These are phyloP conservation scores for Fagopyrum tataricum DNA, from an alignment of 148 eudicot genomes.

Conservation along the genomic window DNA sequence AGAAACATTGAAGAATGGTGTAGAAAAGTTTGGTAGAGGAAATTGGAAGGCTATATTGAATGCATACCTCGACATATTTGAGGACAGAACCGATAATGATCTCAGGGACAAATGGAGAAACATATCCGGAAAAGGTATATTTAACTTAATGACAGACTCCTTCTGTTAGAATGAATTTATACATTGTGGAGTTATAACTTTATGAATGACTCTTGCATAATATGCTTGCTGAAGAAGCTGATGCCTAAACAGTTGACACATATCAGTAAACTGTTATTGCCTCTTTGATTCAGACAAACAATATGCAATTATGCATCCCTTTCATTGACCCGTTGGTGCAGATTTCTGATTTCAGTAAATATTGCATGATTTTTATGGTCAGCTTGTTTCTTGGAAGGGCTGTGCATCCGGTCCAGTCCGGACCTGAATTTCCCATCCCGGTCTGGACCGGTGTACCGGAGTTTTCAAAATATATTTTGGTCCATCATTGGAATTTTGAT, in stretches of 20 bases:
- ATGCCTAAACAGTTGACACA: not conserved
- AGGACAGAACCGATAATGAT: conserved; percentile 63
- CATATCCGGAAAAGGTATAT: not conserved
- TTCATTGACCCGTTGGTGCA: not conserved
- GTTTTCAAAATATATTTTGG: too few species aligned
- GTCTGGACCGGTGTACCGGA: too few species aligned
- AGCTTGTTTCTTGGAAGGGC: too few species aligned
- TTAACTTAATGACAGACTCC: conserved; percentile 15
- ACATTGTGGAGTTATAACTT: not conserved
- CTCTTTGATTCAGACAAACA: not conserved
- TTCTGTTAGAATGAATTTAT: not conserved
- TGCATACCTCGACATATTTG: conserved; percentile 29
- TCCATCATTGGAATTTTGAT: too few species aligned
- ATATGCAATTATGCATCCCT: not conserved
- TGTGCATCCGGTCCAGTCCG: too few species aligned
- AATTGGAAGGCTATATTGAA: conserved; percentile 50
- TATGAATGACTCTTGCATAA: not conserved
- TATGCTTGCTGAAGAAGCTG: not conserved
- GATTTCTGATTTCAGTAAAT: not conserved
- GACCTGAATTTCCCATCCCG: too few species aligned
- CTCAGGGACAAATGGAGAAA: conserved; percentile 93
- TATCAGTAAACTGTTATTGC: not conserved
- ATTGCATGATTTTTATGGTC: not conserved
- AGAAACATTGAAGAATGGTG: conserved; percentile 59
- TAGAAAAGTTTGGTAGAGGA: conserved; percentile 52